These are phyloP conservation scores for Flaveria bidentis DNA, from an alignment of 129 eudicot genomes.

Conservation along the genomic window DNA sequence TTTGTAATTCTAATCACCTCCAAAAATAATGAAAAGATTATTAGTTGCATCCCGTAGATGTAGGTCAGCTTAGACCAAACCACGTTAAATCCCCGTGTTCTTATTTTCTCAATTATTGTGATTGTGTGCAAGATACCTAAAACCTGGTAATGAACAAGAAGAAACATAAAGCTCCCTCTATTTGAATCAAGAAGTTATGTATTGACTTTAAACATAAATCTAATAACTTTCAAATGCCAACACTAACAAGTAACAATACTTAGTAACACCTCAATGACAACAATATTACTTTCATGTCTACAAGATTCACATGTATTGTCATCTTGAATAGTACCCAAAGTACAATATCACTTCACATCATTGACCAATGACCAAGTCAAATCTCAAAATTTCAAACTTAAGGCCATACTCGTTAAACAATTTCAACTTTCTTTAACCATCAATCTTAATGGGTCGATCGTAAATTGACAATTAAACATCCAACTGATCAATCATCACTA, in stretches of 20 bases:
- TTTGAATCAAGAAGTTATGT: background rate
- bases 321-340: background rate
- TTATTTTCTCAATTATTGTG: no score
- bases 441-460: background rate
- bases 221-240: constrained; percentile 2
- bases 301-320: background rate
- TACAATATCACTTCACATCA: background rate
- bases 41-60: no score
- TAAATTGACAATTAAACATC: no score
- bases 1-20: no score
- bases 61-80: no score
- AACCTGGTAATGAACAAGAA: background rate
- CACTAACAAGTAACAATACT: background rate
- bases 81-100: no score
- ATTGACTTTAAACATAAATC: background rate
- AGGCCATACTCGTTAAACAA: background rate
- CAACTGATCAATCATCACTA: no score
- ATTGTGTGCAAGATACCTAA: no score
- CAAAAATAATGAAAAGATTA: no score
- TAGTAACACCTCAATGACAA: background rate
- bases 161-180: constrained; percentile 1
- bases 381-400: background rate
- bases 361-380: constrained; percentile 1
- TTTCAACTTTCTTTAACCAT: no score
- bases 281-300: background rate